phyloP scores from a whole-genome alignment of 208 protist genomes.

The Trypanosoma scelopori region DNA sequence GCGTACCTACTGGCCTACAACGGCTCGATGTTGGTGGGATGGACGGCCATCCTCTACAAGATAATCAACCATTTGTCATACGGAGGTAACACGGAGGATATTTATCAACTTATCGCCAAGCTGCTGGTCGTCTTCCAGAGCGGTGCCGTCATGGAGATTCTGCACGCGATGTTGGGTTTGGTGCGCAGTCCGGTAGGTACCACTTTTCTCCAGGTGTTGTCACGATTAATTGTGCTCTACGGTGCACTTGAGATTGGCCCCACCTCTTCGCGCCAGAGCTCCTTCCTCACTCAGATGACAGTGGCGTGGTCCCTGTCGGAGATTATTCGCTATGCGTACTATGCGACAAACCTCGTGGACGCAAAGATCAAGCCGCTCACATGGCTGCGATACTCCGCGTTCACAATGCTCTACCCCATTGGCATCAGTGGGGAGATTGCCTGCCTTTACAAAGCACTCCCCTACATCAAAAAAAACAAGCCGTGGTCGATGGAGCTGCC shows the following conservation, averaged over 20 bases:
- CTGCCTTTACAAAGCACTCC: conserved; percentile 74
- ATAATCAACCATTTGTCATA: conserved; percentile 34
- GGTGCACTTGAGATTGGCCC: conserved; percentile 71
- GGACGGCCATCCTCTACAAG: conserved; percentile 62
- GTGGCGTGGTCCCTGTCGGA: conserved; percentile 85
- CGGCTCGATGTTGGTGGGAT: conserved; percentile 67
- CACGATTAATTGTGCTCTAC: conserved; percentile 83
- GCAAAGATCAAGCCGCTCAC: conserved; percentile 45
- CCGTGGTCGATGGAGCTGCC: conserved; percentile 71
- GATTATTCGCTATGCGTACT: conserved; percentile 90
- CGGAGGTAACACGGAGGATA: conserved; percentile 37
- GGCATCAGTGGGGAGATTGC: conserved; percentile 88
- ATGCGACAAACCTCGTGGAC: conserved; percentile 60
- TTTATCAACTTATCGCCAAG: conserved; percentile 63
- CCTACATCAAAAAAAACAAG: conserved; percentile 62
- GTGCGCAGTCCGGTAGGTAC: conserved; percentile 75
- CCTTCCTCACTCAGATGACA: conserved; percentile 73
- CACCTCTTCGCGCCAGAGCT: conserved; percentile 39
- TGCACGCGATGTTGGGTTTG: conserved; percentile 78
- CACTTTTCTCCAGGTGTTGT: conserved; percentile 87
- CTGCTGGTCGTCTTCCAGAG: conserved; percentile 83
- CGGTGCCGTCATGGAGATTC: conserved; percentile 76
- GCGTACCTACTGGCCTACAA: conserved; percentile 82
- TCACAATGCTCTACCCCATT: conserved; percentile 89
- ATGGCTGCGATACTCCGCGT: conserved; percentile 90